A percentile compares a stretch with the other conserved stretches of the same genome.
Evolutionary conservation across 306 rosid species (phyloP).

Genomic region (Leucaena leucocephala): DNA sequence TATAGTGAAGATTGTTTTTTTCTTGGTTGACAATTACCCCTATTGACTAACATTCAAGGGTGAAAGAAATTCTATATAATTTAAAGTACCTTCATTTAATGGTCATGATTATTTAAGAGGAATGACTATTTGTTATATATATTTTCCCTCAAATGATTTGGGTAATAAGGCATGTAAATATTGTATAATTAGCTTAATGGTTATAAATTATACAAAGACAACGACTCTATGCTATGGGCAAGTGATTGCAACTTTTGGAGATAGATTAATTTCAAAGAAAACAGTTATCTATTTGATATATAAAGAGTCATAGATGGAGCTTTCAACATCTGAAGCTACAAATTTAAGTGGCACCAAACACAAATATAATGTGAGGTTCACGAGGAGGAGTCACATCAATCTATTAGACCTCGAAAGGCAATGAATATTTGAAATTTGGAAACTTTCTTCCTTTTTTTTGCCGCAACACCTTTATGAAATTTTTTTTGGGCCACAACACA

Average conservation of each 20-base stretch:
- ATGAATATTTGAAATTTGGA: too few species aligned
- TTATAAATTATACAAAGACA: not conserved
- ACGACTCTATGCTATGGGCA: not conserved
- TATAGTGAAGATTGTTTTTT: too few species aligned
- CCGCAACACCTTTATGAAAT: not conserved
- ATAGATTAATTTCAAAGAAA: not conserved
- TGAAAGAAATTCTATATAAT: not conserved
- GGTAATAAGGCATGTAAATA: not conserved
- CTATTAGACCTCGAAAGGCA: not conserved
- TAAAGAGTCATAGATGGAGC: not conserved
- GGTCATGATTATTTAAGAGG: not conserved
- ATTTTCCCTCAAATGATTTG: not conserved
- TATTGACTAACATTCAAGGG: not conserved
- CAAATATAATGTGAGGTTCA: not conserved
- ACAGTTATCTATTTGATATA: not conserved
- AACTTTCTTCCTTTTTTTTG: not conserved
- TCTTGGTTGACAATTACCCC: not conserved
- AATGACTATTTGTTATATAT: not conserved
- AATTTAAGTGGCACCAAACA: not conserved
- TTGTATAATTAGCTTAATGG: not conserved
- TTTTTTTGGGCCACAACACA: too few species aligned
- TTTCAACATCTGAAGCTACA: not conserved
- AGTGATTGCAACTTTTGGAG: not conserved
- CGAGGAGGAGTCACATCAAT: not conserved
- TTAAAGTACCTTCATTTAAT: not conserved